Percentiles rank a stretch among this genome's conserved stretches.
These are phyloP conservation scores for Mesotaenium endlicherianum DNA, from an alignment of 139 green algal genomes.

Conservation along the genomic window DNA sequence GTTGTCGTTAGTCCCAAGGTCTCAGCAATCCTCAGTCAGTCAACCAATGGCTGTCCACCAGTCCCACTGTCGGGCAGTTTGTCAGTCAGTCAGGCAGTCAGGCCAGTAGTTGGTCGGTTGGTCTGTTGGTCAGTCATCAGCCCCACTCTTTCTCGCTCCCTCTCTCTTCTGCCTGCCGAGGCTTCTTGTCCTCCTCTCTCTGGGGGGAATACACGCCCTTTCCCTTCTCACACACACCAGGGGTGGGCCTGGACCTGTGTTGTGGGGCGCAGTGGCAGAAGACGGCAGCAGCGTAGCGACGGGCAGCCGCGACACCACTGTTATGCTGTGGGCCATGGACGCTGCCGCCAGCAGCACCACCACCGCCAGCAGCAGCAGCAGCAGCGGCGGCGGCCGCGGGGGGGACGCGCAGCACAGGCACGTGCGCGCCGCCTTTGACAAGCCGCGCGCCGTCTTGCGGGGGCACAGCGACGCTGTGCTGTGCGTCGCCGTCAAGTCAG, in stretches of 20 bases:
- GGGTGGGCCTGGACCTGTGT: no score
- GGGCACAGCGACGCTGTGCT: constrained; percentile 64
- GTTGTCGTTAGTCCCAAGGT: no score
- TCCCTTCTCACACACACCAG: no score
- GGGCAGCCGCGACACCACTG: constrained; percentile 65
- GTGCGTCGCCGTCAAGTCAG: constrained; percentile 56
- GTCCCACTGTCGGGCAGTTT: no score
- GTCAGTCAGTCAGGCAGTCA: no score
- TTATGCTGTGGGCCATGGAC: constrained; percentile 65
- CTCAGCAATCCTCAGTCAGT: no score
- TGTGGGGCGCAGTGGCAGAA: constrained; percentile 12
- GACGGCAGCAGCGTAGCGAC: constrained; percentile 52
- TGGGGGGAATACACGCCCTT: no score
- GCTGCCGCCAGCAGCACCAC: background rate
- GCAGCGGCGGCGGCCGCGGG: no score
- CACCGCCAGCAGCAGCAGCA: background rate
- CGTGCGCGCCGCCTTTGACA: no score
- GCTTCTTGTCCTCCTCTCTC: background rate
- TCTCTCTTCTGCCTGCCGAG: no score
- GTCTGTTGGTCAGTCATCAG: background rate
- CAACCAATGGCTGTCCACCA: no score
- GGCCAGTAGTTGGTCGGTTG: background rate
- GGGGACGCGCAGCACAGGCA: background rate
- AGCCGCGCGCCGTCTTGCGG: constrained; percentile 57
- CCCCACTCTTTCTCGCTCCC: background rate